phyloP scores from a whole-genome alignment of 2,329 filamentous ascomycete species.

The Epichloe sp. region DNA sequence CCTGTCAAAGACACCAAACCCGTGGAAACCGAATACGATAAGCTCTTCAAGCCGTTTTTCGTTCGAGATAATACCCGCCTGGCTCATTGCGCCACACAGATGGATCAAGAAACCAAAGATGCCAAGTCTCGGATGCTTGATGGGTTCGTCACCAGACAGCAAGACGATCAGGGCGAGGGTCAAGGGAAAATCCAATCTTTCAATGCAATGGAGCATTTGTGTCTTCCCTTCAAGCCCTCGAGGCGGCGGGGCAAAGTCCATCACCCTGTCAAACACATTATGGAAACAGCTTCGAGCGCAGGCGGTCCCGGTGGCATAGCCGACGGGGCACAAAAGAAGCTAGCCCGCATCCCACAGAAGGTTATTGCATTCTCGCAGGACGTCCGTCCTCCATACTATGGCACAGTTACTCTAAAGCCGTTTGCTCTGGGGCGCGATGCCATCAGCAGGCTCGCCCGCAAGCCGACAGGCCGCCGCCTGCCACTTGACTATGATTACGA shows the following conservation, averaged over 20 bases:
- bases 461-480: slow-evolving; percentile 41
- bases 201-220: slow-evolving; percentile 31
- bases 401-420: slow-evolving; percentile 54
- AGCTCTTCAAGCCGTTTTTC: slow-evolving; percentile 70
- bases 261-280: slow-evolving; percentile 46
- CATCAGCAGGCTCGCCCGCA: slow-evolving; percentile 36
- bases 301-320: slow-evolving; percentile 22
- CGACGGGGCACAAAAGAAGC: slow-evolving; percentile 22
- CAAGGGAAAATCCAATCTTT: slow-evolving; percentile 27
- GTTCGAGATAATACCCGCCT: slow-evolving; percentile 60
- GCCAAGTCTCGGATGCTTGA: slow-evolving; percentile 39
- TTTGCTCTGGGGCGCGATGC: slow-evolving; percentile 29
- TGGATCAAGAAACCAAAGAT: slow-evolving; percentile 44
- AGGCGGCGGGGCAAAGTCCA: slow-evolving; percentile 34
- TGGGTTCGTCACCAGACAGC: slow-evolving; percentile 34
- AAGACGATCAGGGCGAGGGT: slow-evolving; percentile 22
- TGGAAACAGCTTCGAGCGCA: slow-evolving; percentile 37
- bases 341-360: slow-evolving; percentile 49
- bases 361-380: slow-evolving; percentile 49
- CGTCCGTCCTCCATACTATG: slow-evolving; percentile 57
- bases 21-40: slow-evolving; percentile 45
- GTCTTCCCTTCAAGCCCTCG: slow-evolving; percentile 24
- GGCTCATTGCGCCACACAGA: slow-evolving; percentile 43
- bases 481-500: slow-evolving; percentile 72
- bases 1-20: slow-evolving; percentile 15